Evolutionary conservation across 345 rosid genomes (phyloP).

Genomic region (Ricinus communis): DNA sequence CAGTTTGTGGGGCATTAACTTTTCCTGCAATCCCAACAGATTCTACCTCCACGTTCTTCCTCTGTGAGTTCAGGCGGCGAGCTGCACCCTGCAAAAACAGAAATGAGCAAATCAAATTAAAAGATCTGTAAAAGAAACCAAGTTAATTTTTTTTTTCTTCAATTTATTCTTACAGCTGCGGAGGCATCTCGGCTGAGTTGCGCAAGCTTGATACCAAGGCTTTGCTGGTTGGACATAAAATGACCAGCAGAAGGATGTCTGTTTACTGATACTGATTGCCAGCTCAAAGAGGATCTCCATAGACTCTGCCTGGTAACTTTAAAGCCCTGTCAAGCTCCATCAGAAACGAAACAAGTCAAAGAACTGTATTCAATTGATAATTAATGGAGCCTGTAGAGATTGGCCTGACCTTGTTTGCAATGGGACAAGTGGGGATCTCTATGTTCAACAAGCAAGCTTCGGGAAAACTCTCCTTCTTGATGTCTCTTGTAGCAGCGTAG

Average conservation of each 20-base stretch:
- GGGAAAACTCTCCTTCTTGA: conserved; percentile 14
- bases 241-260: conserved; percentile 14
- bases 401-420: conserved; percentile 17
- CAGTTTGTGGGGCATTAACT: conserved; percentile 26
- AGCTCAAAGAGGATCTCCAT: conserved; percentile 19
- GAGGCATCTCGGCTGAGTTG: conserved; percentile 27
- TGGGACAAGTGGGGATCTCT: conserved; percentile 21
- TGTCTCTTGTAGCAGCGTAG: conserved; percentile 18
- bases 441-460: conserved; percentile 14
- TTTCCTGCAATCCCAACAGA: conserved; percentile 44
- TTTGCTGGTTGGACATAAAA: conserved; percentile 27
- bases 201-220: conserved; percentile 26
- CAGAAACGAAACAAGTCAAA: no score
- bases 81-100: conserved; percentile 14
- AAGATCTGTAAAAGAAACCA: not conserved
- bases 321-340: conserved; percentile 13
- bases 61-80: conserved; percentile 10
- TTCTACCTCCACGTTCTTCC: conserved; percentile 24
- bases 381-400: no score
- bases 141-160: no score
- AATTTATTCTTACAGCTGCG: conserved; percentile 8
- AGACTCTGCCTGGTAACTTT: conserved; percentile 18
- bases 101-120: not conserved
- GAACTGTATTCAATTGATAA: no score
- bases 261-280: conserved; percentile 17